Percentiles rank a stretch among this genome's conserved stretches.
Conservation (phyloP, 2,329 filamentous ascomycete species). For the Aspergillus ruber region DNA sequence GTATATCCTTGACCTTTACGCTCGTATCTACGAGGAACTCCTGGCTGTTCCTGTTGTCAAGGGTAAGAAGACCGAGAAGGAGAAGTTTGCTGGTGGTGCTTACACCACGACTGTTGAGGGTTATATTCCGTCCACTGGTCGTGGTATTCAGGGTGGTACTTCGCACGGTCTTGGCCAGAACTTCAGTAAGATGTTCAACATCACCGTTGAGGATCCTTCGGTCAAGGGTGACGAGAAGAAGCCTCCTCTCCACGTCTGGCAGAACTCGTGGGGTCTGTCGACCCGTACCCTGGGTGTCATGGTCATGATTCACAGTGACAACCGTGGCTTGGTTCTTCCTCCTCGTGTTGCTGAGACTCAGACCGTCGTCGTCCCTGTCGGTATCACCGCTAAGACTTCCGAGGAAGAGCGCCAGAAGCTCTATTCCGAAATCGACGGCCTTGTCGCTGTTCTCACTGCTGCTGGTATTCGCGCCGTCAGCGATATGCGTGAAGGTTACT, state of each 20-base stretch:
- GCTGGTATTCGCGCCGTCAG: conserved; percentile 71
- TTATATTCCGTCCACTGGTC: conserved; percentile 90
- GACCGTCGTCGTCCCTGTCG: conserved; percentile 82
- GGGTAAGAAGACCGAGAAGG: conserved; percentile 91
- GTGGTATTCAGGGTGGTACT: conserved; percentile 93
- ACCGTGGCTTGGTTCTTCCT: conserved; percentile 90
- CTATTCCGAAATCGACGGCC: conserved; percentile 65
- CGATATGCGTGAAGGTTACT: conserved; percentile 82
- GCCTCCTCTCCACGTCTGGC: conserved; percentile 81
- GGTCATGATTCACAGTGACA: conserved; percentile 96
- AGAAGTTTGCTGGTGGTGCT: conserved; percentile 94
- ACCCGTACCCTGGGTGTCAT: conserved; percentile 97
- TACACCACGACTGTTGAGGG: conserved; percentile 97
- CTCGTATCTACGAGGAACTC: conserved; percentile 84
- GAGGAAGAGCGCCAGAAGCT: conserved; percentile 73
- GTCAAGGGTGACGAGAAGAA: conserved; percentile 66
- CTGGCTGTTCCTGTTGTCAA: conserved; percentile 92
- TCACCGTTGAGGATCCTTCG: conserved; percentile 85
- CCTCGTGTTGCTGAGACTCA: conserved; percentile 84
- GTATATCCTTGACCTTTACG: conserved; percentile 89
- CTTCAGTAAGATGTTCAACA: conserved; percentile 99
- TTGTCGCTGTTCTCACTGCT: conserved; percentile 63
- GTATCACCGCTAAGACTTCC: conserved; percentile 80
- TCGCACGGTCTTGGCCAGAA: conserved; percentile 95
- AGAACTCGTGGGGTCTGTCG: conserved; percentile 98